Conservation (phyloP, 129 eudicot genomes). For the Flaveria brownii region DNA sequence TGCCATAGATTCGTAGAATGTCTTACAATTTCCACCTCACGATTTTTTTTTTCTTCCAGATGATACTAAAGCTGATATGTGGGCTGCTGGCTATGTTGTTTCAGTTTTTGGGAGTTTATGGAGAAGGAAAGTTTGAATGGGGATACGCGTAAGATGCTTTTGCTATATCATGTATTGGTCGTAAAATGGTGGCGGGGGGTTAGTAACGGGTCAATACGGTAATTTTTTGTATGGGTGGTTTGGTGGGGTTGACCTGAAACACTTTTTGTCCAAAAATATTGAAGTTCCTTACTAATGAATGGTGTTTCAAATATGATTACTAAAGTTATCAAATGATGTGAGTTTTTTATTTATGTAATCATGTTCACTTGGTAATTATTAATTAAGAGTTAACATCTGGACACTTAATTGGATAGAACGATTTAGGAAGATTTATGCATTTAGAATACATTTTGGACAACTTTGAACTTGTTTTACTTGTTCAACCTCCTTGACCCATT, state of each 20-base stretch:
- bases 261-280: background rate
- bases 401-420: background rate
- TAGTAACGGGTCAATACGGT: background rate
- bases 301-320: background rate
- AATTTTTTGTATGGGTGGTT: background rate
- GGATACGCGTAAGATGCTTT: slow-evolving; percentile 72
- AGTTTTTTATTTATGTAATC: background rate
- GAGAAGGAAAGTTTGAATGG: slow-evolving; percentile 94
- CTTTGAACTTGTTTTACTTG: background rate
- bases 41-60: slow-evolving; percentile 45
- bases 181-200: background rate
- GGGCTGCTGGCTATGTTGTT: slow-evolving; percentile 77
- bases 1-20: background rate
- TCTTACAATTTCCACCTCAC: slow-evolving; percentile 6
- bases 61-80: slow-evolving; percentile 87
- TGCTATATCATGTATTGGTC: slow-evolving; percentile 1
- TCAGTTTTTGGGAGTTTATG: slow-evolving; percentile 74
- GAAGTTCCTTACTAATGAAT: background rate
- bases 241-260: background rate
- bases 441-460: background rate
- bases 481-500: background rate
- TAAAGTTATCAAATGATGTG: background rate
- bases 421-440: slow-evolving; percentile 8
- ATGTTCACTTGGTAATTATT: background rate
- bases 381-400: background rate